Evolutionary conservation across 148 eudicot genomes (phyloP), one percentile per base, ranked within the genome.

Genomic region (Arctostaphylos glauca): DNA sequence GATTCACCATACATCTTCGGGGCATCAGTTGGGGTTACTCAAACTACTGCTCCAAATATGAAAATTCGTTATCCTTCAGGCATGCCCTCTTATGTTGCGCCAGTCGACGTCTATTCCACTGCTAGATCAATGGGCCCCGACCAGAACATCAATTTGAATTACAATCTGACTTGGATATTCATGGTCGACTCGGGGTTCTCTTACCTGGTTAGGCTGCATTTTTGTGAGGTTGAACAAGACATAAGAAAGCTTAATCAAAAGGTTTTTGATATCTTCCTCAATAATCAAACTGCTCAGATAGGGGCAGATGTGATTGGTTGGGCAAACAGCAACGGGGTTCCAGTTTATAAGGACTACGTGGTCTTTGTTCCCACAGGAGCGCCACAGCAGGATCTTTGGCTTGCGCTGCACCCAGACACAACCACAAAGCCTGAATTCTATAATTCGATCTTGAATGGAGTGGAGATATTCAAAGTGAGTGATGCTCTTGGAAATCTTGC

Each of bases 201-300:
- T 49, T 96, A 94, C 85, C 85, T 96, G 78, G 92, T 96, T 52
- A 92, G 99, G 94, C 91, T 96, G 44, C 99, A 96, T 88, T 93
- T 96, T 85, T 96, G 99, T 71, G 97, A 96, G 89, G 82, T 91
- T 48, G 86, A 80, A 62, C 46, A 71, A 25, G 72, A 86, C 8
- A 84, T 93, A 49, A 56, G 84, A 2, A 84, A 83, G 84, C 0
- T 44, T 44, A 94, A 94, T 83, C 94, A 92, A 85, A 88, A 91
- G 55, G 94, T 89, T 10, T 96, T 96, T 66, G 80, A 88, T 43
- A 88, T 96, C 68, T 96, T 74, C 82, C 73, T 96, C 53, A 90
- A 91, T 84, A 96, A 96, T 84, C 93, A 88, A 86, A 91, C 98
- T 53, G 99, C 98, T 9, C 60, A 48, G 60, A 0, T 19, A 3